phyloP scores from a whole-genome alignment of 2,329 filamentous ascomycete species.

The Pleoardoris graminearum region DNA sequence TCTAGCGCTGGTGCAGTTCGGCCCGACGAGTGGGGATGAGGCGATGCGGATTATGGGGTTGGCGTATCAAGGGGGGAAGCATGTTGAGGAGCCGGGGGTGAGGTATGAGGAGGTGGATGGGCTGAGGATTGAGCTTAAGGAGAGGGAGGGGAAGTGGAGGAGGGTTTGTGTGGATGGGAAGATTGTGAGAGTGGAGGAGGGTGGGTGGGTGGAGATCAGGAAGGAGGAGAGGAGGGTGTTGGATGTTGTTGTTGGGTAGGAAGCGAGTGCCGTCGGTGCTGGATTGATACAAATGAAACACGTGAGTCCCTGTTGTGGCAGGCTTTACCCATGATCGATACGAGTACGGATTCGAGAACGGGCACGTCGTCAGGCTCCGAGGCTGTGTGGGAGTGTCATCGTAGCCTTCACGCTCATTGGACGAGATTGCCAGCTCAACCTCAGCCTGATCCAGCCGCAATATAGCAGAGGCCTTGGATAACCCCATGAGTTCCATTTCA shows the following conservation, averaged over 20 bases:
- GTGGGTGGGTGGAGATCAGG: constrained; percentile 71
- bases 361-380: too few species aligned
- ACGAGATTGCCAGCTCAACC: too few species aligned
- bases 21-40: constrained; percentile 63
- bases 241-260: constrained; percentile 33
- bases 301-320: too few species aligned
- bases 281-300: too few species aligned
- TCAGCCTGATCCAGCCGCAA: too few species aligned
- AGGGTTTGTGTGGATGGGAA: constrained; percentile 91
- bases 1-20: constrained; percentile 76
- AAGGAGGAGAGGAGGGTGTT: constrained; percentile 50
- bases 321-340: too few species aligned
- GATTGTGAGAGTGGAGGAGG: constrained; percentile 72
- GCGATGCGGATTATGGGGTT: constrained; percentile 76
- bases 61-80: constrained; percentile 61
- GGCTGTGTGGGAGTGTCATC: too few species aligned
- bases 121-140: constrained; percentile 67
- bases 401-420: too few species aligned
- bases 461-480: too few species aligned
- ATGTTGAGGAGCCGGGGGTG: constrained; percentile 60
- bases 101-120: constrained; percentile 72
- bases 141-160: constrained; percentile 75
- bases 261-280: too few species aligned
- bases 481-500: too few species aligned
- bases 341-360: too few species aligned